Conservation (phyloP, 768 basidiomycete species). For the Lactarius indigo region DNA sequence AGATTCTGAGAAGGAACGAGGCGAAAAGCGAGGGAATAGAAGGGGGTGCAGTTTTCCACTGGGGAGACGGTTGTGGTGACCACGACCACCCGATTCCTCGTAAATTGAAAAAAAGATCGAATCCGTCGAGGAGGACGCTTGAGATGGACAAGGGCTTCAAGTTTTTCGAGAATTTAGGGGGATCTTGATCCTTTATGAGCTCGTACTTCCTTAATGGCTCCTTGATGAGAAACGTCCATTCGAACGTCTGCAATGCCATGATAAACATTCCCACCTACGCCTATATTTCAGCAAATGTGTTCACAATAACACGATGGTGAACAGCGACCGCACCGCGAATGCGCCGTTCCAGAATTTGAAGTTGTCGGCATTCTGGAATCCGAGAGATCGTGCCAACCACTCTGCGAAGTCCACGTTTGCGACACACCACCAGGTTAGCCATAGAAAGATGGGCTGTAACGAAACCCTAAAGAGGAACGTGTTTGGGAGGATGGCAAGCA, state of each 20-base stretch:
- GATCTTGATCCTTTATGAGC: neutral
- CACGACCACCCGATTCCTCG: constrained; percentile 8
- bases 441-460: constrained; percentile 2
- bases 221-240: neutral
- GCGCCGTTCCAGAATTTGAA: neutral
- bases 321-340: constrained; percentile 3
- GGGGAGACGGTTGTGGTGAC: constrained; percentile 6
- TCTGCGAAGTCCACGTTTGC: neutral
- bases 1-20: neutral
- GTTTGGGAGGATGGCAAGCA: constrained; percentile 11
- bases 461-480: neutral
- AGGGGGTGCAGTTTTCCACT: too few relatives aligned
- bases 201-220: neutral
- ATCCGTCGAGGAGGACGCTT: constrained; percentile 12
- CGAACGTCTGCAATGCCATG: neutral
- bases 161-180: neutral
- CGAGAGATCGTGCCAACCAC: neutral
- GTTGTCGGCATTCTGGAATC: neutral
- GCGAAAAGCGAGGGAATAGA: neutral
- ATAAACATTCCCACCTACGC: neutral
- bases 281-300: neutral
- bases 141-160: neutral
- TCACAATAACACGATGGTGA: neutral
- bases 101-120: constrained; percentile 11
- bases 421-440: neutral